Conservation (phyloP, 257 asterid genomes). For the Mentha longifolia region DNA sequence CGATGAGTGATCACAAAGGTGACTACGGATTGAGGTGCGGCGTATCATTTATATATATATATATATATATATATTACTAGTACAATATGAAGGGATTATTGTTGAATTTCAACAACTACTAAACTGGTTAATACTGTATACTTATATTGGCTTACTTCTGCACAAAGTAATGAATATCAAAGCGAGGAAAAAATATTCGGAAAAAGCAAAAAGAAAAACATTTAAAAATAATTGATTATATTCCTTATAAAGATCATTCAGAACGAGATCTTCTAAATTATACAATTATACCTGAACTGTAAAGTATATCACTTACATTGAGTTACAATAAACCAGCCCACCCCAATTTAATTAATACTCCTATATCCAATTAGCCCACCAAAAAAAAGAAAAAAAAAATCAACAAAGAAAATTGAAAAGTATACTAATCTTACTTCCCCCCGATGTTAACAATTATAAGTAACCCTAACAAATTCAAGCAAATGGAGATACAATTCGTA, state of each 20-base stretch:
- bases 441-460: conserved; percentile 25
- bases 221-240: conserved; percentile 12
- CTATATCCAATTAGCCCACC: conserved; percentile 23
- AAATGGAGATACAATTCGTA: conserved; percentile 37
- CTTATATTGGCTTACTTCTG: conserved; percentile 4
- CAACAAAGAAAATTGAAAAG: conserved; percentile 21
- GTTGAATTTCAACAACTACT: too few species aligned
- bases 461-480: conserved; percentile 30
- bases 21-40: too few species aligned
- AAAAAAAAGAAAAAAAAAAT: conserved; percentile 16
- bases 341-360: conserved; percentile 27
- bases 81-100: too few species aligned
- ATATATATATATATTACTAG: too few species aligned
- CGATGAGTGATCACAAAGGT: too few species aligned
- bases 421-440: conserved; percentile 29
- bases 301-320: conserved; percentile 34
- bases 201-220: neutral
- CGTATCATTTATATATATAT: too few species aligned
- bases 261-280: conserved; percentile 30
- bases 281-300: conserved; percentile 31
- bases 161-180: conserved; percentile 24
- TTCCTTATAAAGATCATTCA: neutral
- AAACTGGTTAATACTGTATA: too few species aligned
- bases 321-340: conserved; percentile 32
- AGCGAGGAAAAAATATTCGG: neutral